Evolutionary conservation across 129 eudicot genomes (phyloP), one percentile per base, ranked within the genome.

Genomic region (Flaveria sonorensis): DNA sequence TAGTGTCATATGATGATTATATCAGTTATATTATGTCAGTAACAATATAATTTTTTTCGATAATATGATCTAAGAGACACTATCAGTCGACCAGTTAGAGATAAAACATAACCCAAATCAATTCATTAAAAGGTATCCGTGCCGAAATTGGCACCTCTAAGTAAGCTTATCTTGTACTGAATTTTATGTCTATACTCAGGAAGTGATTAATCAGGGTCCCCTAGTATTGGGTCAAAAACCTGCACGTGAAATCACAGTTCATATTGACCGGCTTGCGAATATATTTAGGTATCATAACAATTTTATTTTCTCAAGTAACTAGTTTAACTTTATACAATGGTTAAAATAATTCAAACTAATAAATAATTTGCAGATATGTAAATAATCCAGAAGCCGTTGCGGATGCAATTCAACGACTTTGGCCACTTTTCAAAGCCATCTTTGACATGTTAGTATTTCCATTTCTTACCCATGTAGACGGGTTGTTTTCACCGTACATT

Each of bases 361-460:
- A 24, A 77, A 74, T 71, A 55, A 28, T 72, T 50, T 85, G 79
- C 77, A 93, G 98, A 87, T 86, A 91, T 72, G 98, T 91, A 71
- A 81, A 89, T 79, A 96, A 93, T 85, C 97, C 98, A 8, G 97
- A 93, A 84, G 98, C 98, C 65, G 98, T 91, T 23, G 98, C 97
- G 16, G 96, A 91, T 84, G 96, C 97, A 64, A 88, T 91, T 86
- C 97, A 91, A 59, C 86, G 91, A 80, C 96, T 93, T 46, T 93
- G 98, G 98, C 96, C 97, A 59, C 83, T 94, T 70, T 94, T 94
- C 72, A 94, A 94, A 91, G 87, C 93, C 71, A 91, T 94, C 18
- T 94, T 91, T 78, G 97, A 94, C 78, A 71, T 83, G 97, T 94
- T 83, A 84, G 97, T 45, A 42, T 19, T 55, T 55, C 1, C 62